Conservation (phyloP, 371 early-diverging fungal genomes). For the Conidiobolus incongruus region DNA sequence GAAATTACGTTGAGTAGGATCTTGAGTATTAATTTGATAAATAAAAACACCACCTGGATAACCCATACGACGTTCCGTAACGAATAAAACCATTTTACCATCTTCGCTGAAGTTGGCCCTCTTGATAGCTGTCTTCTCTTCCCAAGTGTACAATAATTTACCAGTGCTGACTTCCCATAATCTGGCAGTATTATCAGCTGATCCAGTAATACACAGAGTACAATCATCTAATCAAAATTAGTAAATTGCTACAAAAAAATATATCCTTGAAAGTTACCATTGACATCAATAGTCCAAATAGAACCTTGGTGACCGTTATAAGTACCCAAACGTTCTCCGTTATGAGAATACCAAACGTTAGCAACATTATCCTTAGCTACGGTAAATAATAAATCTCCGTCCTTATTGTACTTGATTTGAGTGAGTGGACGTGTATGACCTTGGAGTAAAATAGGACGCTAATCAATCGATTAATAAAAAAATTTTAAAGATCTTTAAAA, state of each 20-base stretch:
- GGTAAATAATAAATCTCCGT: conserved; percentile 97
- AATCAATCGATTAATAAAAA: too few species aligned
- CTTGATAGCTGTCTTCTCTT: conserved; percentile 79
- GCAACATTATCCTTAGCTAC: conserved; percentile 87
- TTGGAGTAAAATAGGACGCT: conserved; percentile 86
- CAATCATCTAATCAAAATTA: background rate
- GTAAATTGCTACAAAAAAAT: background rate
- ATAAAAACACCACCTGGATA: conserved; percentile 62
- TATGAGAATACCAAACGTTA: conserved; percentile 90
- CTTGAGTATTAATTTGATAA: conserved; percentile 41
- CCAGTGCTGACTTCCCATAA: conserved; percentile 95
- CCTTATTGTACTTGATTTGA: conserved; percentile 94
- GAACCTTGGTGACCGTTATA: conserved; percentile 92
- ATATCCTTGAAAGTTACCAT: conserved; percentile 21
- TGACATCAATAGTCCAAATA: conserved; percentile 85
- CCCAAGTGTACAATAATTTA: conserved; percentile 66
- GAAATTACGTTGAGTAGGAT: conserved; percentile 13
- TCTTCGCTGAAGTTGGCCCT: conserved; percentile 80
- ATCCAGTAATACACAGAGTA: conserved; percentile 44
- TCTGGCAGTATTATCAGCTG: conserved; percentile 85
- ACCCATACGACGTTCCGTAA: conserved; percentile 95
- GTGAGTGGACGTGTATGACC: conserved; percentile 96
- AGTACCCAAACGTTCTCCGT: conserved; percentile 93
- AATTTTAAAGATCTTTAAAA: too few species aligned
- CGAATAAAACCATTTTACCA: conserved; percentile 62